Conservation (phyloP, 2,329 filamentous ascomycete genomes). For the Dactylonectria estremocensis region DNA sequence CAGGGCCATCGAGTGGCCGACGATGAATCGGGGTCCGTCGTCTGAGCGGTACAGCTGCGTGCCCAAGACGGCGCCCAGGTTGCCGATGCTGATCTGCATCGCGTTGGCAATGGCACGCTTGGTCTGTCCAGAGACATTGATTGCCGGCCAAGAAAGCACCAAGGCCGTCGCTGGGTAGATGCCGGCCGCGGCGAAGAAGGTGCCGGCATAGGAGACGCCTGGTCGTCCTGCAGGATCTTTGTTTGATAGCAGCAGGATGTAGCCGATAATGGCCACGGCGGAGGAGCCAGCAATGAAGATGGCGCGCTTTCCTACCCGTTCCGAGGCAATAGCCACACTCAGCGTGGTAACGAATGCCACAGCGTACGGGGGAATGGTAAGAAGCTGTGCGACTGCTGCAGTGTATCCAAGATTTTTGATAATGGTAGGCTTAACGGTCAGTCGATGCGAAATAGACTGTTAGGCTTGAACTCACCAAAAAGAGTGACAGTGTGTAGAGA, state of each 20-base stretch:
- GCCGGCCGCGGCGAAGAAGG: slow-evolving; percentile 75
- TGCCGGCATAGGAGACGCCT: slow-evolving; percentile 72
- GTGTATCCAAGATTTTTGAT: slow-evolving; percentile 69
- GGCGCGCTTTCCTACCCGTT: slow-evolving; percentile 70
- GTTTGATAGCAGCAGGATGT: slow-evolving; percentile 72
- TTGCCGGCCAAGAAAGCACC: slow-evolving; percentile 78
- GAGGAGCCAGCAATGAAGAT: slow-evolving; percentile 75
- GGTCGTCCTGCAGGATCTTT: slow-evolving; percentile 62
- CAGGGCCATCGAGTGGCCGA: slow-evolving; percentile 78
- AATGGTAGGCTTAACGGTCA: slow-evolving; percentile 61
- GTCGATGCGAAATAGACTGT: accelerated
- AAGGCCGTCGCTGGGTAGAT: slow-evolving; percentile 78
- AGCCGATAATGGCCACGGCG: slow-evolving; percentile 72
- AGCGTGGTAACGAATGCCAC: slow-evolving; percentile 74
- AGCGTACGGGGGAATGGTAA: slow-evolving; percentile 76
- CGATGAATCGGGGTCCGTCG: slow-evolving; percentile 73
- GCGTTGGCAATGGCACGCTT: slow-evolving; percentile 79
- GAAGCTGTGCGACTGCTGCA: slow-evolving; percentile 68
- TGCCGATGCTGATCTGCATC: slow-evolving; percentile 81
- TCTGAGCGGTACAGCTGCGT: slow-evolving; percentile 77
- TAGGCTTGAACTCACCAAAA: slow-evolving; percentile 58
- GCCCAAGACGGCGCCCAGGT: slow-evolving; percentile 77
- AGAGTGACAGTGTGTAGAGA: slow-evolving; percentile 70
- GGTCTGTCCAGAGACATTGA: slow-evolving; percentile 80
- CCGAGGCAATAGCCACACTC: slow-evolving; percentile 71